Evolutionary conservation across 805 yeast species (phyloP).

Genomic region (Scheffersomyces amazonensis): DNA sequence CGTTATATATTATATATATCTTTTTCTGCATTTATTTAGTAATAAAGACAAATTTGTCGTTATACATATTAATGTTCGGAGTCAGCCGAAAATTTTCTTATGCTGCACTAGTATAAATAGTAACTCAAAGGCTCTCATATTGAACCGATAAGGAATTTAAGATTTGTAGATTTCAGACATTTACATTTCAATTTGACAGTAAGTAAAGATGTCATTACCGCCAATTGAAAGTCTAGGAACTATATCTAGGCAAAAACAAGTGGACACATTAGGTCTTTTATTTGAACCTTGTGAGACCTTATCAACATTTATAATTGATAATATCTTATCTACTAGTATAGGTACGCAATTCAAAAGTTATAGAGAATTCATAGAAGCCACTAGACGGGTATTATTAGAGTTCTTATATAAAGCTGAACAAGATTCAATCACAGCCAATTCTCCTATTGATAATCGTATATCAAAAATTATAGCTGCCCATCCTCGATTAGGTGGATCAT

Average conservation of each 20-base stretch:
- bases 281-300: conserved; percentile 62
- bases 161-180: no score
- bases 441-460: conserved; percentile 22
- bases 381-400: conserved; percentile 35
- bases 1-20: no score
- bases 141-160: no score
- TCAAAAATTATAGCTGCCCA: conserved; percentile 79
- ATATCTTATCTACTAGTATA: conserved; percentile 13
- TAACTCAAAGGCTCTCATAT: no score
- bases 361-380: conserved; percentile 42
- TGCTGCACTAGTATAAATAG: no score
- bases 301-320: conserved; percentile 30
- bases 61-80: no score
- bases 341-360: conserved; percentile 14
- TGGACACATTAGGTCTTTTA: conserved; percentile 48
- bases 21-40: no score
- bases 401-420: conserved; percentile 24
- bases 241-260: conserved; percentile 23
- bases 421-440: conserved; percentile 17
- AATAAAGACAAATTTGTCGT: no score
- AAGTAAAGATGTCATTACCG: conserved; percentile 24
- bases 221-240: conserved; percentile 15
- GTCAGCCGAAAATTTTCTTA: no score
- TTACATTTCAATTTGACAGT: no score
- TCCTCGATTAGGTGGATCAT: conserved; percentile 78